Evolutionary conservation across 768 basidiomycete species (phyloP), one percentile per base, ranked within the genome.

Genomic region (Kwoniella heveanensis): DNA sequence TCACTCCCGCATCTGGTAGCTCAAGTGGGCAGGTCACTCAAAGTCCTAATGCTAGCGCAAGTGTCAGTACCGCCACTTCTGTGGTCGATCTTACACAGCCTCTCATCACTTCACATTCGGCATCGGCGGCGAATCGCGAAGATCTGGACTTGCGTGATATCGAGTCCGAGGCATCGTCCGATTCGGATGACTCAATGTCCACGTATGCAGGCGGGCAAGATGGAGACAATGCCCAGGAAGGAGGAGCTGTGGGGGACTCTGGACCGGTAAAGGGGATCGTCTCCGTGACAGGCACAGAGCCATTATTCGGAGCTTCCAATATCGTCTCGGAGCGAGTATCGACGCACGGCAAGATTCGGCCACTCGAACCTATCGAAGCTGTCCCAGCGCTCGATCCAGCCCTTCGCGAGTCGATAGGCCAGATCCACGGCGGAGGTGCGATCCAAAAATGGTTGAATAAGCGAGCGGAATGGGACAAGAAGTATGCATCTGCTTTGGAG

Each of bases 391-490:
- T 74, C 8, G 57, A 76, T 49, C 71, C 76, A 15, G 66, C 47
- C 2, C 56, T 77, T 24, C 22, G 65, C 30, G 73, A 79, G 37
- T 52, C 62, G 25, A 74, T 79, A 22, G 78, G 78, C 8, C 64
- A 69, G 37, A 66, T 79, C 0, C 76, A 77, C 39, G 74, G 72
- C 3, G 67, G 69, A 3, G 78, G 78, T 7, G 81, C 81, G 0
- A 77, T 81, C 15, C 68, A 74, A 22, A 77, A 76, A 54, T 80
- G 80, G 80, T 46, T 80, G 17, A 62, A 55, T 9, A 69, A 75
- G 22, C 63, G 80, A n/a, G 54, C 30, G 2, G 68, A 78, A 48
- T 80, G 74, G 74, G 81, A 82, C 64, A 24, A 51, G 9, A 79
- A 76, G 69, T 81, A 76, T 58, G 32, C 63, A 1, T 69, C 64